Evolutionary conservation across 2,329 filamentous ascomycete genomes (phyloP).

Genomic region (Trichoderma afroharzianum): DNA sequence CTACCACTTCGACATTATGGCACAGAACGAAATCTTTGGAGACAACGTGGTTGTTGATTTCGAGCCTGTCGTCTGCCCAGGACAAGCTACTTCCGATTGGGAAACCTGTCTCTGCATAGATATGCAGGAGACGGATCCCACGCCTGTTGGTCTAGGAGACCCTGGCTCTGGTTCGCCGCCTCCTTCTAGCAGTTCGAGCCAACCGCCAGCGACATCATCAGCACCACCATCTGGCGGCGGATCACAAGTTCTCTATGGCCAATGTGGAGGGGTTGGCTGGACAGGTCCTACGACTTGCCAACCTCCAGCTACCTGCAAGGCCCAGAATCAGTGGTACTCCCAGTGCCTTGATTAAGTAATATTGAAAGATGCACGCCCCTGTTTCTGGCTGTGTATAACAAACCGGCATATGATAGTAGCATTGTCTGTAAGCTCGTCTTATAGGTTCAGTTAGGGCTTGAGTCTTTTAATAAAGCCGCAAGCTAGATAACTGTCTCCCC

Average conservation of each 20-base stretch:
- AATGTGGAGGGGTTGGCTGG: constrained; percentile 38
- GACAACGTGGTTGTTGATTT: constrained; percentile 9
- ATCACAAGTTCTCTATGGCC: constrained; percentile 26
- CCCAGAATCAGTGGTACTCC: constrained; percentile 23
- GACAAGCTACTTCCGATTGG: constrained; percentile 4
- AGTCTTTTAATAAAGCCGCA: not conserved
- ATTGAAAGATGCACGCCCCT: not conserved
- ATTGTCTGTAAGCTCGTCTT: not conserved
- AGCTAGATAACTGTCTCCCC: not conserved
- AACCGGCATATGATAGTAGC: not conserved
- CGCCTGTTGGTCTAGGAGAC: not conserved
- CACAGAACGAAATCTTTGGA: not conserved
- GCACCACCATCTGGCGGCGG: not conserved
- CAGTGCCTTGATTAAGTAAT: not conserved
- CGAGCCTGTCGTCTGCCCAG: constrained; percentile 1
- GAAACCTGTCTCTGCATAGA: not conserved
- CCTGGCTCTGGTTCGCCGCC: not conserved
- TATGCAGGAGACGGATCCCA: not conserved
- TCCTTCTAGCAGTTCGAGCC: not conserved
- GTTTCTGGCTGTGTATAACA: not conserved
- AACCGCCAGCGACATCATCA: not conserved
- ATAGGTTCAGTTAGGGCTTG: not conserved
- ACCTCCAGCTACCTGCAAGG: constrained; percentile 35
- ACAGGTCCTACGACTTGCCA: constrained; percentile 36
- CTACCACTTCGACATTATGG: constrained; percentile 11